phyloP scores from a whole-genome alignment of 2,329 filamentous ascomycete species.

The Verticillium tricorpus region DNA sequence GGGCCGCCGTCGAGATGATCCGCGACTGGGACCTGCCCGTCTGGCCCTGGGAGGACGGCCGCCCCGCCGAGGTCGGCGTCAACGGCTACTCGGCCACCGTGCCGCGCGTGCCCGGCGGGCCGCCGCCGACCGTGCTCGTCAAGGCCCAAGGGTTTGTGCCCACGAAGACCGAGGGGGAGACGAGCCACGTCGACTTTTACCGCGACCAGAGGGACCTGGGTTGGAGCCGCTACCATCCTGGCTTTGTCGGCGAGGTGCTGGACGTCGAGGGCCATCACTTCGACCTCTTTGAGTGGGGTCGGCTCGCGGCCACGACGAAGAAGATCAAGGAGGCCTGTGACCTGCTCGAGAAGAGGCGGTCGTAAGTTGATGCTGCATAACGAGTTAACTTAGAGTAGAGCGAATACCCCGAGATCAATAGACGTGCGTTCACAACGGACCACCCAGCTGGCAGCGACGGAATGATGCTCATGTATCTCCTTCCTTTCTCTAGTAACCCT shows the following conservation, averaged over 20 bases:
- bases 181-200: constrained; percentile 36
- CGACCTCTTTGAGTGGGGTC: constrained; percentile 33
- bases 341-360: not conserved
- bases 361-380: not conserved
- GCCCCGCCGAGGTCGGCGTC: not conserved
- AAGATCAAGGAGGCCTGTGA: constrained; percentile 22
- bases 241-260: constrained; percentile 39
- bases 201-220: constrained; percentile 38
- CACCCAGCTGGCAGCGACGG: not conserved
- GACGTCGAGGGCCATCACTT: constrained; percentile 50
- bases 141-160: constrained; percentile 37
- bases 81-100: not conserved
- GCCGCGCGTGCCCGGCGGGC: not conserved
- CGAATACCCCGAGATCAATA: not conserved
- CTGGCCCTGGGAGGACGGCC: constrained; percentile 21
- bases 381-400: not conserved
- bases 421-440: not conserved
- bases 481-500: too few relatives aligned
- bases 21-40: constrained; percentile 33
- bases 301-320: constrained; percentile 19
- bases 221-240: constrained; percentile 42
- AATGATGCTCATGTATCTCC: too few relatives aligned
- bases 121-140: constrained; percentile 32
- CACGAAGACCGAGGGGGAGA: constrained; percentile 17
- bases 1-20: constrained; percentile 35